Base-by-base conservation (phyloP, 164 flowering plant species). In the Magnolia sinica region DNA sequence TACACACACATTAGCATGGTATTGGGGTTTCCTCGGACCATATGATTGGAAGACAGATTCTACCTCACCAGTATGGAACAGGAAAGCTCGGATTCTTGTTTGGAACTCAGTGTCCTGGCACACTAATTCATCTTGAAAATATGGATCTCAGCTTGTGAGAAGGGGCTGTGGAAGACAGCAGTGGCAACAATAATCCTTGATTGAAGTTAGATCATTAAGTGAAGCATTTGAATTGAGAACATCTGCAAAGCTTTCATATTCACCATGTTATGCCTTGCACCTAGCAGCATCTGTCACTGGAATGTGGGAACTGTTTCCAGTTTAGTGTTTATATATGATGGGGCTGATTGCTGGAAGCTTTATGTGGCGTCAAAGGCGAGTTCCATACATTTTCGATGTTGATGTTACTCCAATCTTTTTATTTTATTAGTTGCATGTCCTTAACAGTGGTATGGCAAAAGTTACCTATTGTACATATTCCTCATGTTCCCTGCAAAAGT, bases 271-370 rank as follows among this genome's bases (percentile, higher is more conserved):
- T 66, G 49, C 63, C 69, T 37, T 78, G 73, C 75, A n/a, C 64
- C 71, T 70, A 50, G 37, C 73, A 74, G 76, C 73, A 75, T 78
- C 73, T 78, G 76, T 61, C 58, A 18, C 75, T 74, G 71, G 77
- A 55, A 55, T 37, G 18, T 55, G 13, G 11, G 73, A 75, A 67
- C 23, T 74, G 27, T 50, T 45, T 75, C 69, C 78, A 74, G 71
- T 74, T 49, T 45, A 52, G 23, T 29, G 8, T 71, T 24, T 74
- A 29, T 45, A 55, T 45, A 78, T 50, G 64, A 61, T 68, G 76
- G 58, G 61, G 61, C 61, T 55, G 61, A 55, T 55, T 67, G 70
- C 78, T 75, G 80, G 61, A 72, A 64, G 72, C 68, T 37, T 70
- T 31, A n/a, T 68, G 70, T 45, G 70, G 61, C 7, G 19, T 71